A percentile compares a stretch with the other conserved stretches of the same genome.
phyloP scores from a whole-genome alignment of 352 stramenopile species.

The Pythium brachiatum region DNA sequence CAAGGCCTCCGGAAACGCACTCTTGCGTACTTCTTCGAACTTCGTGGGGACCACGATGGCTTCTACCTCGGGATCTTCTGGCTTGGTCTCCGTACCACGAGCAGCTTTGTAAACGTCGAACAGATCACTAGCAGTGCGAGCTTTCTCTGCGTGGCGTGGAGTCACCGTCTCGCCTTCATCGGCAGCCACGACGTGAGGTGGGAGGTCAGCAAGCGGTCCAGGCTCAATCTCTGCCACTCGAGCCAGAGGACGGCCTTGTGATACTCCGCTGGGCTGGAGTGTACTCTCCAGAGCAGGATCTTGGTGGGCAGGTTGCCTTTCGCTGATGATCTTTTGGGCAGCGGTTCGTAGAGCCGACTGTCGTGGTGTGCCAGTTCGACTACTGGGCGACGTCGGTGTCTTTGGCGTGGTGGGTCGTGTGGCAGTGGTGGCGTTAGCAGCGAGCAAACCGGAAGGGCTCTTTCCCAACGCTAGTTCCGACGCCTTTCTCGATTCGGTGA shows the following conservation, averaged over 20 bases:
- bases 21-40: conserved; percentile 43
- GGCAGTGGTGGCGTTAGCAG: background rate
- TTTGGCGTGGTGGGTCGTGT: conserved; percentile 5
- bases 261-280: background rate
- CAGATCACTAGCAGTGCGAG: background rate
- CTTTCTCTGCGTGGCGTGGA: background rate
- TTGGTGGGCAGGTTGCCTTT: background rate
- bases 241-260: background rate
- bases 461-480: conserved; percentile 13
- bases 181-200: background rate
- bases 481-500: conserved; percentile 25
- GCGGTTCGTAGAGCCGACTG: conserved; percentile 36
- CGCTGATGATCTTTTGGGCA: conserved; percentile 36
- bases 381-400: background rate
- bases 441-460: background rate
- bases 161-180: background rate
- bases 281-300: background rate
- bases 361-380: background rate
- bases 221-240: background rate
- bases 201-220: background rate
- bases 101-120: conserved; percentile 11
- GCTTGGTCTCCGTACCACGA: background rate
- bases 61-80: background rate
- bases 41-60: conserved; percentile 2
- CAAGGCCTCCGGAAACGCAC: conserved; percentile 48